Evolutionary conservation across 208 protist genomes (phyloP), one percentile per base, ranked within the genome.

Genomic region (Wallacemonas sp.): DNA sequence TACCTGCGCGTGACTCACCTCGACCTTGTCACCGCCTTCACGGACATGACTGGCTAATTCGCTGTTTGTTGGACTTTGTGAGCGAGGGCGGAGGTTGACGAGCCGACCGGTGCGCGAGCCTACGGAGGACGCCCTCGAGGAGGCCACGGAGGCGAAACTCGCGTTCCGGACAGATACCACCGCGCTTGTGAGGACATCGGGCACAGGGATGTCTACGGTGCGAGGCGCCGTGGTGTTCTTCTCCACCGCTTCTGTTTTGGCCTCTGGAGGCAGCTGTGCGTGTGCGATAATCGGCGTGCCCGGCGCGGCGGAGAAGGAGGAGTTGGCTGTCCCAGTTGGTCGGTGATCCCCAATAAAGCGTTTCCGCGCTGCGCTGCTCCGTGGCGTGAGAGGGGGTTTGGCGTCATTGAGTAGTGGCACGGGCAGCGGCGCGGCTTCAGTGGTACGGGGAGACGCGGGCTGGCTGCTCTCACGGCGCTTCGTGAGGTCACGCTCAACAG

Each of bases 71-170:
- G n/a, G n/a, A n/a, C n/a, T n/a, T 14, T 54, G 15, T 6, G 45
- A 34, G 24, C 19, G 54, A 9, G 38, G 54, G 14, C 61, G 46
- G 55, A 64, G 45, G 55, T 62, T 21, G 19, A 74, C 61, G n/a
- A 74, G 46, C 21, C 75, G 58, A 36, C 75, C 56, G 49, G 51
- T 66, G 31, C 51, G 51, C 30, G 51, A 58, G 28, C 51, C 51
- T 2, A 58, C 51, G 6, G 51, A 58, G 3, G 51, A 58, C n/a
- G 51, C 51, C 30, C 51, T 26, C 9, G 51, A 58, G 5, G 51
- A 58, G 14, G 51, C 36, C 12, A n/a, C 51, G 12, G 51, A 58
- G 30, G 6, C 30, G n/a, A 58, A 42, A 19, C 51, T 39, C 12
- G 30, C 51, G 26, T 58, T 58, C 3, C 30, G 51, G 30, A 39